These are phyloP conservation scores for Fonsecaea pedrosoi DNA, from an alignment of 2,329 filamentous ascomycete genomes.

Conservation along the genomic window DNA sequence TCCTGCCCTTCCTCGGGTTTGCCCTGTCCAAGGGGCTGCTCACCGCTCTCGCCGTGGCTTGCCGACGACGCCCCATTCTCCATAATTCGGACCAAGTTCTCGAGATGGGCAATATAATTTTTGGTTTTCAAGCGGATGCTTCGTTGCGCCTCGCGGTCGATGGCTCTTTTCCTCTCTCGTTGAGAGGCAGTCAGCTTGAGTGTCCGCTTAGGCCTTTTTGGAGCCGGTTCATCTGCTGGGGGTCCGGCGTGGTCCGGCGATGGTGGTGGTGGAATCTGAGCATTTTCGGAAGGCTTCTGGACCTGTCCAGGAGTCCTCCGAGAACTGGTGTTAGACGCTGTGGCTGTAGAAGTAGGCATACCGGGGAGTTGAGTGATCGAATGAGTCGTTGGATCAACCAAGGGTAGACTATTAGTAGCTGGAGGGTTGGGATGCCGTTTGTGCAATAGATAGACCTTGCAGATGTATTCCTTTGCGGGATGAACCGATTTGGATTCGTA, in stretches of 20 bases:
- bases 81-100: constrained; percentile 30
- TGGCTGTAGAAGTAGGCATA: constrained; percentile 9
- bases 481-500: background rate
- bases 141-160: constrained; percentile 30
- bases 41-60: background rate
- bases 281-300: constrained; percentile 5
- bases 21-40: background rate
- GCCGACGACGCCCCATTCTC: constrained; percentile 14
- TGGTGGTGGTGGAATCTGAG: background rate
- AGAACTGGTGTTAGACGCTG: constrained; percentile 14
- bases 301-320: constrained; percentile 11
- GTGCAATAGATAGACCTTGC: background rate
- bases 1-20: constrained; percentile 5
- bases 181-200: constrained; percentile 29
- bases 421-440: constrained; percentile 6
- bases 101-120: constrained; percentile 32
- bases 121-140: constrained; percentile 32
- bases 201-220: constrained; percentile 23
- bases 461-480: background rate
- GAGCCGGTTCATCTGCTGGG: background rate
- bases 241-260: background rate
- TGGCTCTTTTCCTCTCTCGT: constrained; percentile 30
- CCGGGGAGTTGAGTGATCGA: background rate
- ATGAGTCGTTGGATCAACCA: background rate
- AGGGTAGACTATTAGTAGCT: background rate